Evolutionary conservation across 768 basidiomycete genomes (phyloP).

Genomic region (Lanmaoa rubissima): DNA sequence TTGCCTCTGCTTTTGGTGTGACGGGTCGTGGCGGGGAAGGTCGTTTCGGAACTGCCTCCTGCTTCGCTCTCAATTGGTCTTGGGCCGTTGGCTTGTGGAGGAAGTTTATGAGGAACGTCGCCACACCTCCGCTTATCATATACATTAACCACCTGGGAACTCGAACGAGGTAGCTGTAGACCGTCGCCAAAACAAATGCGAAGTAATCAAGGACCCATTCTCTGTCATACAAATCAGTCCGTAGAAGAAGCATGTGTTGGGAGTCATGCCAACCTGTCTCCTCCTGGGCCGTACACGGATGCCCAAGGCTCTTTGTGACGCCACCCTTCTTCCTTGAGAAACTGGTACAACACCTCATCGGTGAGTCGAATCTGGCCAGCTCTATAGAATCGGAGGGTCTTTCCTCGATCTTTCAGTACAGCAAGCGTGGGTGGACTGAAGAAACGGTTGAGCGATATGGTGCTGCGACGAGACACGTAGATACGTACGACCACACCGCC

Average conservation of each 20-base stretch:
- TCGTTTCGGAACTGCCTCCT: conserved; percentile 3
- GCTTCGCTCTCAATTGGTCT: conserved; percentile 3
- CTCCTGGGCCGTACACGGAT: conserved; percentile 70
- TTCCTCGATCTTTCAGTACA: conserved; percentile 66
- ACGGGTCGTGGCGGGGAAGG: background rate
- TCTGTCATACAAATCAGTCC: conserved; percentile 36
- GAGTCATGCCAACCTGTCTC: conserved; percentile 51
- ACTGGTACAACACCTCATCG: conserved; percentile 59
- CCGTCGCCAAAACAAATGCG: conserved; percentile 45
- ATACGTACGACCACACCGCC: conserved; percentile 76
- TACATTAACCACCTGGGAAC: conserved; percentile 76
- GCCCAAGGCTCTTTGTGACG: conserved; percentile 65
- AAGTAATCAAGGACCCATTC: conserved; percentile 66
- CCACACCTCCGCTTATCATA: conserved; percentile 60
- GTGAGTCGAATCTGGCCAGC: conserved; percentile 60
- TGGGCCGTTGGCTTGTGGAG: conserved; percentile 45
- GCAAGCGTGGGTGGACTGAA: conserved; percentile 75
- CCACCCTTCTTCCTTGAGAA: conserved; percentile 66
- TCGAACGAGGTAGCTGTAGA: conserved; percentile 50
- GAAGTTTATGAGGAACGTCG: conserved; percentile 63
- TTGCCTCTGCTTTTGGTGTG: conserved; percentile 9
- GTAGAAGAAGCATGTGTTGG: background rate
- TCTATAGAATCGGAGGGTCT: conserved; percentile 78
- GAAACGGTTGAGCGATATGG: background rate
- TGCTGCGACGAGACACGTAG: background rate